Evolutionary conservation across 768 basidiomycete species (phyloP).

Genomic region (Rhodotorula babjevae): DNA sequence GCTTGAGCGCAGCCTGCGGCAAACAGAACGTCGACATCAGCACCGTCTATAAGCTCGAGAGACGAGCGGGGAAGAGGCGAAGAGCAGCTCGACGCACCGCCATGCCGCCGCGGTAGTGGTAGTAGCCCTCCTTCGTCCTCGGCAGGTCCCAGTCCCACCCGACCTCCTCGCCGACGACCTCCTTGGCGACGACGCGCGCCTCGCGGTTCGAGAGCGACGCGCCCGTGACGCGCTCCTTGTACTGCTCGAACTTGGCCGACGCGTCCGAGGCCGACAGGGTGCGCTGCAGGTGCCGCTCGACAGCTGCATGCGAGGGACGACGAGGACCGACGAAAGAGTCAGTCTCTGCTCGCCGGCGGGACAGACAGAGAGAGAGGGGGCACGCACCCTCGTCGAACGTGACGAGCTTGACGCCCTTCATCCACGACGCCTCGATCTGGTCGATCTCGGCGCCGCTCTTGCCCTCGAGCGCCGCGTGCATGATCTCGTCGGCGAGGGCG

Average conservation of each 20-base stretch:
- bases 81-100: conserved; percentile 50
- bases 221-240: conserved; percentile 57
- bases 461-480: conserved; percentile 63
- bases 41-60: neutral
- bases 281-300: conserved; percentile 57
- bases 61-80: neutral
- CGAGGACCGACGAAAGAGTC: neutral
- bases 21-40: neutral
- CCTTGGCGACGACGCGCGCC: conserved; percentile 66
- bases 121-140: conserved; percentile 84
- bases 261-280: conserved; percentile 47
- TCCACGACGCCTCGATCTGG: conserved; percentile 70
- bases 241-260: conserved; percentile 56
- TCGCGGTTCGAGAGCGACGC: conserved; percentile 61
- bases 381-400: conserved; percentile 76
- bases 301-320: conserved; percentile 50
- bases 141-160: conserved; percentile 78
- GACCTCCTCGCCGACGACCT: conserved; percentile 65
- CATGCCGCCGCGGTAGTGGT: conserved; percentile 76
- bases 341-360: too few relatives aligned
- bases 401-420: conserved; percentile 60
- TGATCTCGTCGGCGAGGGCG: conserved; percentile 63
- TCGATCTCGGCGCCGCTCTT: conserved; percentile 66
- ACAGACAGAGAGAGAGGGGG: too few relatives aligned
- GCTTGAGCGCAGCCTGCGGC: conserved; percentile 67